Conservation (phyloP, 73 alveolate genomes). For the Tetrahymena malaccensis region DNA sequence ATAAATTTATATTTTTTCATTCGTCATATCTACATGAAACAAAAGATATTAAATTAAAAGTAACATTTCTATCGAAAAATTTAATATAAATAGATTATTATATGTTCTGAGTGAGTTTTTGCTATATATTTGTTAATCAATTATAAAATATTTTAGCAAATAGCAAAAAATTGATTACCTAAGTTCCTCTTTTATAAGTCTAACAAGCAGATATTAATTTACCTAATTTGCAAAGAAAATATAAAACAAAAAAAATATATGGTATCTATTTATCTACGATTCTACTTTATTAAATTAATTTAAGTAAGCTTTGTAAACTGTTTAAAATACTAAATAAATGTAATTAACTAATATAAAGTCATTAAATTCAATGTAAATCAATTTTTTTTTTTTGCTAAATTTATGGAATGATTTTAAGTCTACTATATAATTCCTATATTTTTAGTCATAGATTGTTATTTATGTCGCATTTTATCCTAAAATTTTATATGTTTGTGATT, state of each 20-base stretch:
- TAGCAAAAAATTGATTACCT: not conserved
- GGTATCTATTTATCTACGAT: not conserved
- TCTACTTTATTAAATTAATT: too few species aligned
- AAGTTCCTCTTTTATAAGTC: too few species aligned
- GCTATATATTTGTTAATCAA: not conserved
- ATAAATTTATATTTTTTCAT: too few species aligned
- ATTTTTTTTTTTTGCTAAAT: not conserved
- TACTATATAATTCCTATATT: not conserved
- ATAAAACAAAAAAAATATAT: too few species aligned
- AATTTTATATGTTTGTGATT: not conserved
- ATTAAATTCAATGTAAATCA: too few species aligned
- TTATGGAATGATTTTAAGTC: not conserved
- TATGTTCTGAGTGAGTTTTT: not conserved
- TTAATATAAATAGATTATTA: too few species aligned
- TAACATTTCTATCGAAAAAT: too few species aligned
- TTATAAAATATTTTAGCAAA: not conserved
- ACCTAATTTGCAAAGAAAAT: not conserved
- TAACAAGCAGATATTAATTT: too few species aligned
- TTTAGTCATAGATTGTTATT: too few species aligned
- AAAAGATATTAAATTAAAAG: too few species aligned
- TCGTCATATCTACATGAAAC: too few species aligned
- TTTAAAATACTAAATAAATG: not conserved
- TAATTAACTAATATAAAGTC: not conserved
- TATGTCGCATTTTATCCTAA: not conserved
- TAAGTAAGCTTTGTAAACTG: not conserved